Evolutionary conservation across 352 stramenopile species (phyloP), one percentile per base, ranked within the genome.

Genomic region (Pythium dissotocum): DNA sequence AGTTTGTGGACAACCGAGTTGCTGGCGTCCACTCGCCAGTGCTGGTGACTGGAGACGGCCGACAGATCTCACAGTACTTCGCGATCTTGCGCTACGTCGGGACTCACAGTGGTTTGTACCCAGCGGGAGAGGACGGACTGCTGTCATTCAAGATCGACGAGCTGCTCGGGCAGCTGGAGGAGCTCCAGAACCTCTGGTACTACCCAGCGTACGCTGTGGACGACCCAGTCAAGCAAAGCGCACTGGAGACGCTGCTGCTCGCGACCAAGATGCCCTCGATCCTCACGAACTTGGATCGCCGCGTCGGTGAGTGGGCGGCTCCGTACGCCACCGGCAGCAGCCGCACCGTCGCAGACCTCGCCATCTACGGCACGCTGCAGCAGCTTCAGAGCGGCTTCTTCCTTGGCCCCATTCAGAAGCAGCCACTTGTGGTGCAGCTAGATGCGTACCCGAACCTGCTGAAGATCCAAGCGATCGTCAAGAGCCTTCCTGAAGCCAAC

Each of bases 21-120:
- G 26, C 44, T 16, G 16, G 5, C n/a, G 21, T n/a, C 1, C 36
- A 10, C 8, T 42, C 85, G 21, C 78, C 79, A 2, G 63, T 79
- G 44, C 57, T 87, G 21, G 24, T 13, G 18, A 62, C 77, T 9
- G 64, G 88, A 2, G 69, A 91, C 48, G 80, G 76, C 2, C 46
- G 78, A 6, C 60, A 70, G 32, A 70, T 91, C 32, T 76, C 67
- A 0, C 75, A 94, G 59, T 78, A 69, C 24, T 68, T 78, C 12
- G 75, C 78, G 5, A 85, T 93, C 33, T 67, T 94, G 56, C 78
- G 85, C 3, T 93, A 79, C 52, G 82, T 76, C 6, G 89, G 89
- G 6, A 76, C 80, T 1, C 65, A 90, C 44, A 67, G 65, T 12
- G 70, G 73, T 18, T 74, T 83, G 28, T 90, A 91, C 61, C 80